Percentiles rank a stretch among this genome's conserved stretches.
phyloP scores from a whole-genome alignment of 202 grass and related monocot genomes.

The Panicum hallii region DNA sequence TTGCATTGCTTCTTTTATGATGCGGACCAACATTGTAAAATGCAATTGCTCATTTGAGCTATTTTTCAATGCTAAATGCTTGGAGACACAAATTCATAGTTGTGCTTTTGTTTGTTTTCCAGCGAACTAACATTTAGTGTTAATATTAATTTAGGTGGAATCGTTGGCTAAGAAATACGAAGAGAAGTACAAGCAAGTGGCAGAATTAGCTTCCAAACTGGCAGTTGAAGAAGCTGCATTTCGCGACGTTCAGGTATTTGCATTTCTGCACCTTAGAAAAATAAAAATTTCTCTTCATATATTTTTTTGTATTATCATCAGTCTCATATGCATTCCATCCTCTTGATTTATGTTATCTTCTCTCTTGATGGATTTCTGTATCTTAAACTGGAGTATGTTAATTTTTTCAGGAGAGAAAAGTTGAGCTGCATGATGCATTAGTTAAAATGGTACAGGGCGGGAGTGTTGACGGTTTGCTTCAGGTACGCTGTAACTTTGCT shows the following conservation, averaged over 20 bases:
- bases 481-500: constrained; percentile 61
- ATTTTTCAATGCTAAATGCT: constrained; percentile 30
- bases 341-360: neutral
- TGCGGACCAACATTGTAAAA: neutral
- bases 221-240: constrained; percentile 85
- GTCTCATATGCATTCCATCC: constrained; percentile 12
- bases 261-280: constrained; percentile 46
- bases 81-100: constrained; percentile 20
- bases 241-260: constrained; percentile 84
- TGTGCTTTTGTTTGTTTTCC: constrained; percentile 33
- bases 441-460: constrained; percentile 99
- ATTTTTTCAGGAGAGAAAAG: constrained; percentile 88
- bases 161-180: constrained; percentile 92
- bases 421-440: constrained; percentile 87
- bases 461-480: constrained; percentile 97
- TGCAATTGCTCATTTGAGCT: neutral
- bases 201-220: constrained; percentile 90
- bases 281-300: constrained; percentile 20
- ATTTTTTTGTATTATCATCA: constrained; percentile 23
- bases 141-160: constrained; percentile 76
- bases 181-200: constrained; percentile 99
- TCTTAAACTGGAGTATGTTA: constrained; percentile 33
- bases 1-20: constrained; percentile 13
- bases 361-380: constrained; percentile 21
- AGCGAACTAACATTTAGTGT: constrained; percentile 29